These are phyloP conservation scores for Cyclostephanos tholiformis DNA, from an alignment of 108 stramenopile species.

Conservation along the genomic window DNA sequence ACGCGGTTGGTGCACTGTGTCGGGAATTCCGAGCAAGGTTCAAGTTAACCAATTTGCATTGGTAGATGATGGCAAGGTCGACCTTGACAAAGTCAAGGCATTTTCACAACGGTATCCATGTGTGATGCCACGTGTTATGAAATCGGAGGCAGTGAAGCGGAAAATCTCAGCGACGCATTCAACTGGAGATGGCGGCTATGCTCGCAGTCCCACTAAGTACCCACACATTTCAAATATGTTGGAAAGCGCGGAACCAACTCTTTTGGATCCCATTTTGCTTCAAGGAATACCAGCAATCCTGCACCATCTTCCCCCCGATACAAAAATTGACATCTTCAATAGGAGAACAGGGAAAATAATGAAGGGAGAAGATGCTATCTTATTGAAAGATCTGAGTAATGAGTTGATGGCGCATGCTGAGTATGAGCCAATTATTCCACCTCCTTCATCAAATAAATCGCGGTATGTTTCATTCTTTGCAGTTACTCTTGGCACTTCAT, in stretches of 20 bases:
- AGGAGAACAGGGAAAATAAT: slow-evolving; percentile 45
- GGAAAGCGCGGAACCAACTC: neutral
- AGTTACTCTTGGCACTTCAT: neutral
- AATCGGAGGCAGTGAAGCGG: neutral
- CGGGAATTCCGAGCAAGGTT: slow-evolving; percentile 7
- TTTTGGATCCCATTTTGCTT: neutral
- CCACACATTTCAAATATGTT: neutral
- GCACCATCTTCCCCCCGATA: slow-evolving; percentile 37
- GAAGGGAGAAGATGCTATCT: slow-evolving; percentile 42
- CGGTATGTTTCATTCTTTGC: slow-evolving; percentile 5
- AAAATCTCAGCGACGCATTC: neutral
- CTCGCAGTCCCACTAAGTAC: neutral
- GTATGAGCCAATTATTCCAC: slow-evolving; percentile 51
- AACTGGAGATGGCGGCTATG: neutral
- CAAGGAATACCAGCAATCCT: slow-evolving; percentile 17
- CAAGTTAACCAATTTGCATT: slow-evolving; percentile 4
- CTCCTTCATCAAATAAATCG: slow-evolving; percentile 6
- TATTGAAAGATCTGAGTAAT: slow-evolving; percentile 28
- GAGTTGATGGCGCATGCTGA: slow-evolving; percentile 46
- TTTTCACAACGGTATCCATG: neutral
- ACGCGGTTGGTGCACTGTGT: slow-evolving; percentile 25
- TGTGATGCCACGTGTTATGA: slow-evolving; percentile 17
- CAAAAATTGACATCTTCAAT: slow-evolving; percentile 54
- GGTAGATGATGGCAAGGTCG: slow-evolving; percentile 23
- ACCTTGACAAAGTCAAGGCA: slow-evolving; percentile 6